Percentiles rank a stretch among this genome's conserved stretches.
Conservation (phyloP, 176 grass and related monocot genomes). For the Cocos nucifera region DNA sequence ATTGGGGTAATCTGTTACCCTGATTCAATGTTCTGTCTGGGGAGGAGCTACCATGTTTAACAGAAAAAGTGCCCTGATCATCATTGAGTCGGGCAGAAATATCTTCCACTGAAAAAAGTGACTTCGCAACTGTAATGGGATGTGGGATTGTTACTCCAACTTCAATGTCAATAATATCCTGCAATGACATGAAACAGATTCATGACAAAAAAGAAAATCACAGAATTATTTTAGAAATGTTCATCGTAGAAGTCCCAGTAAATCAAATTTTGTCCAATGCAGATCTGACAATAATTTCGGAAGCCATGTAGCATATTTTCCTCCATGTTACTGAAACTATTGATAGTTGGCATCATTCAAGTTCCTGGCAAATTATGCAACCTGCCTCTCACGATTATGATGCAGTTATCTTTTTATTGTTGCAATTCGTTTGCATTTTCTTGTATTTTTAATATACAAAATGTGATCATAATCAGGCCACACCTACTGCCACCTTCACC, state of each 20-base stretch:
- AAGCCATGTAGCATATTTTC: not conserved
- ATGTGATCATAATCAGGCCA: too few species aligned
- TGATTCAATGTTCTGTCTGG: constrained; percentile 22
- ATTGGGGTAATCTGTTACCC: constrained; percentile 43
- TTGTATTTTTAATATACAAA: too few species aligned
- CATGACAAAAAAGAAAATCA: constrained; percentile 8
- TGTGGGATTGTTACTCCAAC: constrained; percentile 45
- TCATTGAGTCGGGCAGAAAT: constrained; percentile 27
- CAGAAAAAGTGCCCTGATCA: constrained; percentile 26
- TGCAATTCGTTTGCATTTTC: too few species aligned
- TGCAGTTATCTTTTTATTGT: too few species aligned
- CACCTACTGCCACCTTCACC: too few species aligned
- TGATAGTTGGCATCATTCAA: too few species aligned
- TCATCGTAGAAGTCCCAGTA: not conserved
- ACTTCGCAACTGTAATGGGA: constrained; percentile 42
- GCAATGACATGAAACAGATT: constrained; percentile 23
- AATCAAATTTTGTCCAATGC: too few species aligned
- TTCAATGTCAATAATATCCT: constrained; percentile 63
- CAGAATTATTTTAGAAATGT: not conserved
- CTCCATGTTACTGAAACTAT: too few species aligned
- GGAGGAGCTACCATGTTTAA: constrained; percentile 22
- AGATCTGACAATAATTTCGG: not conserved
- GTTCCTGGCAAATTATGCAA: too few species aligned
- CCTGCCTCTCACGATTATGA: too few species aligned
- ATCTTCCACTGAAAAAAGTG: constrained; percentile 54